phyloP scores from a whole-genome alignment of 108 stramenopile species.

The Pelagomonas calceolata region DNA sequence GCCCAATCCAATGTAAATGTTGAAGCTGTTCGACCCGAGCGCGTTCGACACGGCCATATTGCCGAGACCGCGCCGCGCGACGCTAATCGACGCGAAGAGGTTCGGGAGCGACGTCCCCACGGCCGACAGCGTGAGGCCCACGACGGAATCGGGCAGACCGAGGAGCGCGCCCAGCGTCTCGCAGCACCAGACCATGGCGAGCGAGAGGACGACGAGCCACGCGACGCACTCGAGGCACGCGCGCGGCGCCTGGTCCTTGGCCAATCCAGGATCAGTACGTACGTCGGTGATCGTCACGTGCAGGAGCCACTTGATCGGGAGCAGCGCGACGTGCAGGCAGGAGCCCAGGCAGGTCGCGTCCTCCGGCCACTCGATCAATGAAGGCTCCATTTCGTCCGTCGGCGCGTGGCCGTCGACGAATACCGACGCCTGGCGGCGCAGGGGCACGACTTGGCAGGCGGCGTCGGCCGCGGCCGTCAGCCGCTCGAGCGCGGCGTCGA shows the following conservation, averaged over 20 bases:
- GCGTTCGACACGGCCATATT: slow-evolving; percentile 77
- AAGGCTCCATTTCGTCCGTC: not conserved
- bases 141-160: slow-evolving; percentile 20
- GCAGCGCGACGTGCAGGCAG: not conserved
- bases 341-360: not conserved
- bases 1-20: slow-evolving; percentile 68
- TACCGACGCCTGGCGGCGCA: too few species aligned
- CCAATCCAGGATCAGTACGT: not conserved
- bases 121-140: slow-evolving; percentile 29
- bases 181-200: slow-evolving; percentile 18
- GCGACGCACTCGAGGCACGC: slow-evolving; percentile 17
- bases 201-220: slow-evolving; percentile 26
- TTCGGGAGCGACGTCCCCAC: slow-evolving; percentile 40
- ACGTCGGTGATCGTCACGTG: not conserved
- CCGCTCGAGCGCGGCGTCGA: too few species aligned
- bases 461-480: too few species aligned
- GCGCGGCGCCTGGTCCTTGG: not conserved
- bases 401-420: too few species aligned
- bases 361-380: not conserved
- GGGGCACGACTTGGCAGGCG: too few species aligned
- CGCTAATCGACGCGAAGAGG: slow-evolving; percentile 55
- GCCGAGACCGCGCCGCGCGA: slow-evolving; percentile 68
- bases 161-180: slow-evolving; percentile 10
- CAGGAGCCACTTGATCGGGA: not conserved
- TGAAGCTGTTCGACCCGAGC: slow-evolving; percentile 75